Evolutionary conservation across 2,329 filamentous ascomycete genomes (phyloP), one percentile per base, ranked within the genome.

Genomic region (Basipetospora chlamydospora): DNA sequence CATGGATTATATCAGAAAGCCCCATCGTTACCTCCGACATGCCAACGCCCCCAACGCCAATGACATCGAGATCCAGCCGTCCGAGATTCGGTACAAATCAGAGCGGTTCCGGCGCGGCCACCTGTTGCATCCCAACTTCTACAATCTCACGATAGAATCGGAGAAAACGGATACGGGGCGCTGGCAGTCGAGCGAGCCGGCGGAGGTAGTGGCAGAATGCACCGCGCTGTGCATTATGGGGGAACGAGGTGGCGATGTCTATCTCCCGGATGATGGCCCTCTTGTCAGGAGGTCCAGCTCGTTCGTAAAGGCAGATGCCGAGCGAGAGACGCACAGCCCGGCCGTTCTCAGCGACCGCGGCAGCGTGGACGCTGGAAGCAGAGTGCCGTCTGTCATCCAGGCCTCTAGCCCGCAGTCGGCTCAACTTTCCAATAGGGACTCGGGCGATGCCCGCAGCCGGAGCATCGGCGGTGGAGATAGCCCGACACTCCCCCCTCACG

Each of bases 1-100:
- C 46, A 80, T 85, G 72, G 80, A 79, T 54, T 90, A 88, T 50
- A 80, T 90, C 42, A 72, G 82, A 39, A 88, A 88, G 49, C 82
- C 83, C 3, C 75, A 85, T 45, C 73, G 79, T 43, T 88, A 81
- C 49, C 61, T 90, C 8, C 77, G 83, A 32, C 77, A 80, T 47
- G 73, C 79, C 28, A 73, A 83, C 43, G 79, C 76, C 22, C 66
- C 71, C 4, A 73, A 77, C 33, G 70, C 76, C 1, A 78, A 86
- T 43, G 78, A 83, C 38, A 70, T 88, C 29, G 80, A 87, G 48
- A 68, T 88, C 3, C 79, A 88, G 46, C 80, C 83, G 22, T 76
- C 76, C 4, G 76, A 87, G 45, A 84, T 90, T 38, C 67, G 81
- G 5, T 72, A 79, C 46, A 68, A 81, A 34, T 87, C 80, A 3